These are phyloP conservation scores for Steccherinum ochraceum DNA, from an alignment of 768 basidiomycete species.

Conservation along the genomic window DNA sequence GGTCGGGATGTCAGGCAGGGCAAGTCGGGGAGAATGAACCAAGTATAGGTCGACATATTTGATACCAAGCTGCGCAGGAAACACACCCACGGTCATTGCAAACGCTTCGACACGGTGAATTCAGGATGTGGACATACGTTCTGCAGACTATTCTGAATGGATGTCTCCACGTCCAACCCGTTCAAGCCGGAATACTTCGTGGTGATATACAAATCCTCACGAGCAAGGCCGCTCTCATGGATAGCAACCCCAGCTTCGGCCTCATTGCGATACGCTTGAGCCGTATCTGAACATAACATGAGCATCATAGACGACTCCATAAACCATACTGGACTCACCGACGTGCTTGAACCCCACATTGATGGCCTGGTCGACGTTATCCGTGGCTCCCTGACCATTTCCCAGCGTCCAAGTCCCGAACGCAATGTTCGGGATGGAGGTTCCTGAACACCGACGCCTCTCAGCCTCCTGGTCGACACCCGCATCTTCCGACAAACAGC, in stretches of 20 bases:
- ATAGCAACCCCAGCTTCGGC: slow-evolving; percentile 42
- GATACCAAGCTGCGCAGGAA: slow-evolving; percentile 52
- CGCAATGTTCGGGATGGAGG: slow-evolving; percentile 42
- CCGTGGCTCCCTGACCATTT: slow-evolving; percentile 43
- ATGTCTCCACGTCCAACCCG: slow-evolving; percentile 46
- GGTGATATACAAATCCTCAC: slow-evolving; percentile 57
- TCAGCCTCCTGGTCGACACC: too few relatives aligned
- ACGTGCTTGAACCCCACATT: slow-evolving; percentile 57
- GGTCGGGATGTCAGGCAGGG: slow-evolving; percentile 51
- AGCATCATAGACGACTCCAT: too few relatives aligned
- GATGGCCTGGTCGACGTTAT: slow-evolving; percentile 57
- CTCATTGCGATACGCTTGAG: slow-evolving; percentile 58
- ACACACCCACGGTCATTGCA: neutral
- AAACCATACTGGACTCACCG: slow-evolving; percentile 30
- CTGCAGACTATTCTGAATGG: slow-evolving; percentile 49
- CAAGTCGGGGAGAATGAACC: slow-evolving; percentile 52
- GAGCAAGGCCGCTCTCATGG: slow-evolving; percentile 47
- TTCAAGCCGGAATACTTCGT: slow-evolving; percentile 55
- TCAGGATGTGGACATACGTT: slow-evolving; percentile 32
- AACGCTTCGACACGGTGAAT: neutral
- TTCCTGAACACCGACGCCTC: slow-evolving; percentile 26
- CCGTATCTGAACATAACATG: slow-evolving; percentile 40
- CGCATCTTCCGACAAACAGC: too few relatives aligned
- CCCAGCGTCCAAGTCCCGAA: slow-evolving; percentile 66
- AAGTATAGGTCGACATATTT: slow-evolving; percentile 67